Conservation (phyloP, 805 yeast genomes). For the Lipomyces sp. region DNA sequence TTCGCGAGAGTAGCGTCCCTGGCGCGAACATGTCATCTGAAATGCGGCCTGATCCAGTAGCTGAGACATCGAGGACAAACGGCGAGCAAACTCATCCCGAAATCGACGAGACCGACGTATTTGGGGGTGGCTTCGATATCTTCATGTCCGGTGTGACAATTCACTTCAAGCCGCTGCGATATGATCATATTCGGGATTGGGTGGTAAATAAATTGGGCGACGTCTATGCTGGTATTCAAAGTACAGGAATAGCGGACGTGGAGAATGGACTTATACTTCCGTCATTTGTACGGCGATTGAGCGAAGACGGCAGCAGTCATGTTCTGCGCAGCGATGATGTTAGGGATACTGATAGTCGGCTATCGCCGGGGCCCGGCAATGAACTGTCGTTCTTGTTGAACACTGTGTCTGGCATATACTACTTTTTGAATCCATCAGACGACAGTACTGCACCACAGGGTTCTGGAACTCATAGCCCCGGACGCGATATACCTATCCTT, state of each 20-base stretch:
- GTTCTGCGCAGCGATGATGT: background rate
- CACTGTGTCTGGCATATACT: constrained; percentile 11
- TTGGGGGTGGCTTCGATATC: constrained; percentile 6
- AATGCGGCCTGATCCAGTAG: background rate
- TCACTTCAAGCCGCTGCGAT: constrained; percentile 12
- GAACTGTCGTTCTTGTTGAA: constrained; percentile 12
- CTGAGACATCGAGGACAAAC: background rate
- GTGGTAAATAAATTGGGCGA: constrained; percentile 8
- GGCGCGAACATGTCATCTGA: background rate
- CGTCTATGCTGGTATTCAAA: constrained; percentile 12
- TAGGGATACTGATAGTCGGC: background rate
- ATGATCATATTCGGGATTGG: constrained; percentile 12
- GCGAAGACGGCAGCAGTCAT: background rate
- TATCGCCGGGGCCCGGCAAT: background rate
- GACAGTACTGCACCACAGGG: background rate
- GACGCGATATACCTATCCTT: background rate
- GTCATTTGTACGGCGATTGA: background rate
- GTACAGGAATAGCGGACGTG: constrained; percentile 1
- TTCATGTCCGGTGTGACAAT: constrained; percentile 18
- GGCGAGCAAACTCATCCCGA: background rate
- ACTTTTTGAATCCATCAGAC: constrained; percentile 7
- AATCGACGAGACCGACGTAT: background rate
- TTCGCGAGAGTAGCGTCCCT: background rate
- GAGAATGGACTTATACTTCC: background rate
- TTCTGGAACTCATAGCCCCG: background rate